A percentile compares a stretch with the other conserved stretches of the same genome.
These are phyloP conservation scores for Fusarium ramigenum DNA, from an alignment of 2,329 filamentous ascomycete species.

Conservation along the genomic window DNA sequence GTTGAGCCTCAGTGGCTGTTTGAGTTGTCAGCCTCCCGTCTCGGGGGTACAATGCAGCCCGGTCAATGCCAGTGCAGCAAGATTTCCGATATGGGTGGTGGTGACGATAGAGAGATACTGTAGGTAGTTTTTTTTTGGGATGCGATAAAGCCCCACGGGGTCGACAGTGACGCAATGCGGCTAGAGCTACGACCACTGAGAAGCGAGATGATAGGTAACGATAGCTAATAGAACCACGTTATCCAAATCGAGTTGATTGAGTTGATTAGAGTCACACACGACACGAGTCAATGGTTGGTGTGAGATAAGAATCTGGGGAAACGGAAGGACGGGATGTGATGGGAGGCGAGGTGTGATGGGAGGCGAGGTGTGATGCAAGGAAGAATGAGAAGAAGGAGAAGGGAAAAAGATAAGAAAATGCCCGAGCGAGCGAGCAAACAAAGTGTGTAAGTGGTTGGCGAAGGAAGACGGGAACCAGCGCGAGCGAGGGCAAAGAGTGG, in stretches of 20 bases:
- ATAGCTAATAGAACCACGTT: slow-evolving; percentile 46
- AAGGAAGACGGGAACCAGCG: slow-evolving; percentile 18
- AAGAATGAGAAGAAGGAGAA: slow-evolving; percentile 25
- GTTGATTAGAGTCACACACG: slow-evolving; percentile 25
- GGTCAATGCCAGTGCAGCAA: slow-evolving; percentile 5
- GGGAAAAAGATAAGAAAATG: slow-evolving; percentile 41
- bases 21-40: slow-evolving; percentile 21
- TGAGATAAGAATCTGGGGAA: slow-evolving; percentile 46
- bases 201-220: slow-evolving; percentile 32
- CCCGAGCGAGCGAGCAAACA: slow-evolving; percentile 10
- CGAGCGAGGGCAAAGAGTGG: slow-evolving; percentile 39
- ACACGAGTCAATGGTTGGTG: slow-evolving; percentile 40
- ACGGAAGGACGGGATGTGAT: slow-evolving; percentile 30
- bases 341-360: slow-evolving; percentile 11
- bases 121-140: slow-evolving; percentile 1
- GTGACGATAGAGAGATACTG: slow-evolving; percentile 22
- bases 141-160: slow-evolving; percentile 40
- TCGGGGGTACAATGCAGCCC: slow-evolving; percentile 11
- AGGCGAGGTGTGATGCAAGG: slow-evolving; percentile 21
- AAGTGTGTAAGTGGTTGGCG: slow-evolving; percentile 42
- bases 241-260: slow-evolving; percentile 38
- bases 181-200: slow-evolving; percentile 42
- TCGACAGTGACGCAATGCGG: slow-evolving; percentile 44
- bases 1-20: slow-evolving; percentile 41
- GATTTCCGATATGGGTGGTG: slow-evolving; percentile 18